phyloP scores from a whole-genome alignment of 2,329 filamentous ascomycete species.

The Aspergillus sp. region DNA sequence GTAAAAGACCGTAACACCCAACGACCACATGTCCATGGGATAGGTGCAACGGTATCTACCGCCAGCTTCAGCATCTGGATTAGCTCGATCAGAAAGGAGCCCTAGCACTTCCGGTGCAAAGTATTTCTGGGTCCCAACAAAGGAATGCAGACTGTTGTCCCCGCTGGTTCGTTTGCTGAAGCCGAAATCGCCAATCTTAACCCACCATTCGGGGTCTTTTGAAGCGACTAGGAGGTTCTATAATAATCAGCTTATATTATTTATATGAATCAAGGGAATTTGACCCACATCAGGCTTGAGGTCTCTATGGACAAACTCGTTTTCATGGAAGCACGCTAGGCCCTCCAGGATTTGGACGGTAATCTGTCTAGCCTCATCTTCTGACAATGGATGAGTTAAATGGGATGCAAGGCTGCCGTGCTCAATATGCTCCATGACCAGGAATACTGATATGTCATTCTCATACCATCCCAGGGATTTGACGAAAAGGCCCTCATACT shows the following conservation, averaged over 20 bases:
- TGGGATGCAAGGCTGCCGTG: background rate
- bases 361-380: background rate
- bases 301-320: constrained; percentile 1
- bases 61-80: background rate
- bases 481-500: constrained; percentile 2
- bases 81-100: background rate
- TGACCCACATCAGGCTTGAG: background rate
- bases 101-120: background rate
- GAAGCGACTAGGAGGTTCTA: background rate
- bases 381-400: background rate
- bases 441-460: background rate
- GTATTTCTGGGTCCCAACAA: background rate
- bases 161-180: background rate
- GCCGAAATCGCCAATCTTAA: constrained; percentile 4
- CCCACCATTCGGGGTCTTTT: background rate
- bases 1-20: background rate
- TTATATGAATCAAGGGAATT: too few relatives aligned
- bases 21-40: constrained; percentile 2
- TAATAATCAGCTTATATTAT: background rate
- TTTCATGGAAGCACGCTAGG: background rate
- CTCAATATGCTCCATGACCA: constrained; percentile 2
- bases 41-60: background rate
- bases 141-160: background rate
- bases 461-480: background rate
- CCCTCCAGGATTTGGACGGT: background rate